These are phyloP conservation scores for Lachancea sp. DNA, from an alignment of 805 yeast genomes.

Conservation along the genomic window DNA sequence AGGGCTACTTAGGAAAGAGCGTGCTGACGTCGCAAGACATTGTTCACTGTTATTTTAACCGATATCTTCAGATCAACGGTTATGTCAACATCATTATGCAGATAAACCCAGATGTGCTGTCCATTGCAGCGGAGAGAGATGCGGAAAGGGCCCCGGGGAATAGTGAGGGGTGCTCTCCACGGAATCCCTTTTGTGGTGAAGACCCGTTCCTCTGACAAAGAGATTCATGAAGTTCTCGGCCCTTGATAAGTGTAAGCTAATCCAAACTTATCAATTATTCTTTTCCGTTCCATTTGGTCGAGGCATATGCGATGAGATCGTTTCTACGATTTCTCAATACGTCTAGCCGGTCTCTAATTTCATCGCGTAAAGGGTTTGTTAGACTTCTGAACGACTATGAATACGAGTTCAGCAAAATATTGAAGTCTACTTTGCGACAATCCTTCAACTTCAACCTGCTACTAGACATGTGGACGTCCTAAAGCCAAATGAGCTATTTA, in stretches of 20 bases:
- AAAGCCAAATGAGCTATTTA: slow-evolving; percentile 9
- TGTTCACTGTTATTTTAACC: slow-evolving; percentile 20
- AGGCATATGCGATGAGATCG: slow-evolving; percentile 1
- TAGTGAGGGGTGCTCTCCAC: slow-evolving; percentile 24
- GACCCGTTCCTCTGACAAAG: slow-evolving; percentile 7
- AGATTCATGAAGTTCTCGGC: slow-evolving; percentile 3
- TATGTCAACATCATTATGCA: slow-evolving; percentile 22
- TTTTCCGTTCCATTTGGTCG: slow-evolving; percentile 4
- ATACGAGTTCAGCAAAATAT: slow-evolving; percentile 7
- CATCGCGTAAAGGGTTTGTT: slow-evolving; percentile 8
- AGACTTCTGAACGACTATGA: slow-evolving; percentile 10
- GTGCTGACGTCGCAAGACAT: slow-evolving; percentile 19
- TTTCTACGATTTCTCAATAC: not conserved
- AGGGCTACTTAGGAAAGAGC: slow-evolving; percentile 21
- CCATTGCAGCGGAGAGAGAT: slow-evolving; percentile 23
- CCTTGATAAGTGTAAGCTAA: slow-evolving; percentile 4
- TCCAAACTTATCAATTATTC: not conserved
- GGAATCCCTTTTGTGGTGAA: slow-evolving; percentile 30
- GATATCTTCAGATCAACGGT: slow-evolving; percentile 23
- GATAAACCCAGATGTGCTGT: slow-evolving; percentile 24
- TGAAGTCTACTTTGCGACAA: slow-evolving; percentile 4
- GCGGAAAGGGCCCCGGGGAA: slow-evolving; percentile 21
- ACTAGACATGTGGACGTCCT: slow-evolving; percentile 9
- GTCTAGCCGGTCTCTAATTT: not conserved
- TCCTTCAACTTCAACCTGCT: slow-evolving; percentile 8